phyloP scores from a whole-genome alignment of 1,284 basidiomycete genomes.

The Anthracocystis setariae region DNA sequence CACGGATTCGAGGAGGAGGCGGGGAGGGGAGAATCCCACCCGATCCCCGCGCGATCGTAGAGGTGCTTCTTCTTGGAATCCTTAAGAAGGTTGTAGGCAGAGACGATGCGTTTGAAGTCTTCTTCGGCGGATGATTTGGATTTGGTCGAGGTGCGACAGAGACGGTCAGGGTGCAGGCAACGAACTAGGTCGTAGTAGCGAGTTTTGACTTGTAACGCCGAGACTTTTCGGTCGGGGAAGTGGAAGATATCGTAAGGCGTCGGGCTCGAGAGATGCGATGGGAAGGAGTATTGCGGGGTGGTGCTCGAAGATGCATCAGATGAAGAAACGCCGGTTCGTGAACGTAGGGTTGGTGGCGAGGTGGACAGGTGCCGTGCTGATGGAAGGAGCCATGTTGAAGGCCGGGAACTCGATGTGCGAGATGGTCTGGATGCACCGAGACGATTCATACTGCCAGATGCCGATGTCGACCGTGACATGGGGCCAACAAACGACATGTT shows the following conservation, averaged over 20 bases:
- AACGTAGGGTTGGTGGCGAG: neutral
- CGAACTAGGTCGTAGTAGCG: slow-evolving; percentile 65
- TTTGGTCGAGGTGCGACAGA: slow-evolving; percentile 4
- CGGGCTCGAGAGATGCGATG: slow-evolving; percentile 27
- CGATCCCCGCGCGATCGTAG: slow-evolving; percentile 47
- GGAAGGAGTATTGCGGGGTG: slow-evolving; percentile 8
- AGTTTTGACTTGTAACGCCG: slow-evolving; percentile 47
- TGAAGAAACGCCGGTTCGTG: neutral
- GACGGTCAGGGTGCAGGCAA: slow-evolving; percentile 57
- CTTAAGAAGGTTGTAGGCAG: slow-evolving; percentile 55
- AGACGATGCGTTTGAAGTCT: slow-evolving; percentile 50
- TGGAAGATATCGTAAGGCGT: slow-evolving; percentile 66
- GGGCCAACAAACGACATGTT: neutral
- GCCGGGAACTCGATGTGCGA: too few species aligned
- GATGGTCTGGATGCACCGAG: too few species aligned
- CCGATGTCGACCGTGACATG: neutral
- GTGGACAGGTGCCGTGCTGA: neutral
- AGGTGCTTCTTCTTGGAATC: slow-evolving; percentile 23
- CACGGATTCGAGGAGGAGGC: slow-evolving; percentile 5
- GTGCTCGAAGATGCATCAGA: neutral
- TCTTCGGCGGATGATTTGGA: slow-evolving; percentile 34
- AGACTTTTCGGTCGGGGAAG: slow-evolving; percentile 33
- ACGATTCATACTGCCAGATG: neutral
- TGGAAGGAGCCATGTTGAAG: too few species aligned
- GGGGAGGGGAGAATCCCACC: slow-evolving; percentile 29